Percentiles rank a stretch among this genome's conserved stretches.
Conservation (phyloP, 257 asterid species). For the Primulina tabacum region DNA sequence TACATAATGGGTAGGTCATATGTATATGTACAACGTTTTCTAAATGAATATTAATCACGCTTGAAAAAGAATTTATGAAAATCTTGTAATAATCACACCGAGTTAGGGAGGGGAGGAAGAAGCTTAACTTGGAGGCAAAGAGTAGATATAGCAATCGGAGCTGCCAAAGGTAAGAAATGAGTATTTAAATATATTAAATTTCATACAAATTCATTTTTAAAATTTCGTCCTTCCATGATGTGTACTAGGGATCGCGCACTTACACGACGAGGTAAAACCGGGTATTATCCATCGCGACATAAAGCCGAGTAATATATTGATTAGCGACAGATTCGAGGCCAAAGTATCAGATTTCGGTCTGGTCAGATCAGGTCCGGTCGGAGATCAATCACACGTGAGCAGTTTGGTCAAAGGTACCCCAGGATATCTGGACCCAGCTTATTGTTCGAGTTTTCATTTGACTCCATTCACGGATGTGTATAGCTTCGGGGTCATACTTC, state of each 20-base stretch:
- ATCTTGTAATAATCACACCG: not conserved
- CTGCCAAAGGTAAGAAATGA: constrained; percentile 54
- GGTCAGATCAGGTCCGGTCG: constrained; percentile 61
- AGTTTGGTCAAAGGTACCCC: constrained; percentile 74
- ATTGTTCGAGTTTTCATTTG: constrained; percentile 58
- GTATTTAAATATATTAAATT: not conserved
- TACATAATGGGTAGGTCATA: constrained; percentile 52
- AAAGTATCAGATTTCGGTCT: constrained; percentile 78
- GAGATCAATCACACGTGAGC: constrained; percentile 73
- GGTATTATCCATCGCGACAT: constrained; percentile 73
- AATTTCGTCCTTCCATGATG: too few species aligned
- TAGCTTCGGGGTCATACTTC: constrained; percentile 74
- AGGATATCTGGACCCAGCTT: constrained; percentile 85
- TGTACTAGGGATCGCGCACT: constrained; percentile 59
- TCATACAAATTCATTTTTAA: not conserved
- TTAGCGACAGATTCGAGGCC: constrained; percentile 65
- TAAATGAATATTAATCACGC: not conserved
- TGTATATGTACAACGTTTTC: not conserved
- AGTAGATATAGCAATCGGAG: constrained; percentile 70
- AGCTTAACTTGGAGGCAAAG: constrained; percentile 79
- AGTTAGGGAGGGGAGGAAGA: constrained; percentile 56
- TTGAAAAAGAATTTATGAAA: not conserved
- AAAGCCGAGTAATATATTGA: constrained; percentile 69
- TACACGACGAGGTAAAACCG: constrained; percentile 60
- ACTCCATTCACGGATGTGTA: constrained; percentile 68